These are phyloP conservation scores for Chamaecrista fasciculata DNA, from an alignment of 306 rosid species.

Conservation along the genomic window DNA sequence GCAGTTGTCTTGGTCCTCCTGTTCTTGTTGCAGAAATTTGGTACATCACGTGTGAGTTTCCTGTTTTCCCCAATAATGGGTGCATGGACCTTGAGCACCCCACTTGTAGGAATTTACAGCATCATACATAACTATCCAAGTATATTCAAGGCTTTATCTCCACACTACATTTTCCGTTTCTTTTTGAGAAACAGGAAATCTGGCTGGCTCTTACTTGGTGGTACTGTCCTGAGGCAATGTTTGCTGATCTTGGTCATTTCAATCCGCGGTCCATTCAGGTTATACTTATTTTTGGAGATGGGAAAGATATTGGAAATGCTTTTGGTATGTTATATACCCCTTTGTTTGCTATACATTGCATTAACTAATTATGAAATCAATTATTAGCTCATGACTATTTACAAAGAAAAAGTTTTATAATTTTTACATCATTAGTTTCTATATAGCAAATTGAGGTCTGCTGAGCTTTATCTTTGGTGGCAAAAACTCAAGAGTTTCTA, in stretches of 20 bases:
- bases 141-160: conserved; percentile 75
- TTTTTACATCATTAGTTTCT: not conserved
- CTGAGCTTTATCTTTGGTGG: not conserved
- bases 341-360: conserved; percentile 22
- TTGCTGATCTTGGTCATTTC: conserved; percentile 93
- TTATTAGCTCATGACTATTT: conserved; percentile 4
- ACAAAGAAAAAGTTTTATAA: not conserved
- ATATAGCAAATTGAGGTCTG: not conserved
- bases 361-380: conserved; percentile 8
- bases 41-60: conserved; percentile 82
- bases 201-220: conserved; percentile 80
- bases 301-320: conserved; percentile 79
- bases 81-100: conserved; percentile 74
- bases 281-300: conserved; percentile 81
- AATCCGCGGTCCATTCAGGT: conserved; percentile 74
- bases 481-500: too few species aligned
- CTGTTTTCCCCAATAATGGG: conserved; percentile 88
- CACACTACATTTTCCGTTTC: conserved; percentile 67
- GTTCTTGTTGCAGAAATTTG: conserved; percentile 70
- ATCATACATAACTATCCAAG: conserved; percentile 61
- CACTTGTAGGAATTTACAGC: conserved; percentile 79
- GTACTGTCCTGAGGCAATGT: conserved; percentile 88
- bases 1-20: conserved; percentile 55
- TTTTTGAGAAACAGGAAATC: conserved; percentile 64
- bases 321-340: conserved; percentile 50